A percentile compares a stretch with the other conserved stretches of the same genome.
phyloP scores from a whole-genome alignment of 176 grass and related monocot genomes.

The Oryza longistaminata region DNA sequence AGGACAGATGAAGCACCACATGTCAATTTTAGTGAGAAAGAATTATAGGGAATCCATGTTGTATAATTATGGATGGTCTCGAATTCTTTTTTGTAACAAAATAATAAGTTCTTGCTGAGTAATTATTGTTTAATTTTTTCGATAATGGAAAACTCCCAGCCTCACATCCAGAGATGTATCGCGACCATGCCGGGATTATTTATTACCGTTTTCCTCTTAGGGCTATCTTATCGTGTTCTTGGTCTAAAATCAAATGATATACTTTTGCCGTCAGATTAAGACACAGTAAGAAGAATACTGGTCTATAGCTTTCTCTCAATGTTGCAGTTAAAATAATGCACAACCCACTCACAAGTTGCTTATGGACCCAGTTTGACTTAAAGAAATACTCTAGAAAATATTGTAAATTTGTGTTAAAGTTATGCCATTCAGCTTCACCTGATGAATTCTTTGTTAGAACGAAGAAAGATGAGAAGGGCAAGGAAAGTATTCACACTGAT shows the following conservation, averaged over 20 bases:
- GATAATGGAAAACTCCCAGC: background rate
- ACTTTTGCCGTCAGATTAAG: background rate
- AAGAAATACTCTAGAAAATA: too few species aligned
- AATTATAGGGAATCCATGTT: conserved; percentile 6
- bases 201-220: too few species aligned
- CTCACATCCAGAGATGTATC: background rate
- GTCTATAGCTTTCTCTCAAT: too few species aligned
- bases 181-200: too few species aligned
- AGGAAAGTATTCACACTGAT: background rate
- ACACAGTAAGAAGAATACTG: background rate
- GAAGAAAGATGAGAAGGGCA: background rate
- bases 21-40: background rate
- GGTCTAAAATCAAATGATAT: too few species aligned
- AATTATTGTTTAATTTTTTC: background rate
- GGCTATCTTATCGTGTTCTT: too few species aligned
- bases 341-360: too few species aligned
- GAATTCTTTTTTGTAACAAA: conserved; percentile 49
- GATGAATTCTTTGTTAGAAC: background rate
- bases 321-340: too few species aligned
- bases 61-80: conserved; percentile 30
- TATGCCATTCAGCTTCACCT: background rate
- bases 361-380: too few species aligned
- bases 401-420: background rate
- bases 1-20: conserved; percentile 34
- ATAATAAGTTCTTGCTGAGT: conserved; percentile 29